Base-by-base conservation (phyloP, 164 flowering plant species). In the Dillenia suffruticosa region DNA sequence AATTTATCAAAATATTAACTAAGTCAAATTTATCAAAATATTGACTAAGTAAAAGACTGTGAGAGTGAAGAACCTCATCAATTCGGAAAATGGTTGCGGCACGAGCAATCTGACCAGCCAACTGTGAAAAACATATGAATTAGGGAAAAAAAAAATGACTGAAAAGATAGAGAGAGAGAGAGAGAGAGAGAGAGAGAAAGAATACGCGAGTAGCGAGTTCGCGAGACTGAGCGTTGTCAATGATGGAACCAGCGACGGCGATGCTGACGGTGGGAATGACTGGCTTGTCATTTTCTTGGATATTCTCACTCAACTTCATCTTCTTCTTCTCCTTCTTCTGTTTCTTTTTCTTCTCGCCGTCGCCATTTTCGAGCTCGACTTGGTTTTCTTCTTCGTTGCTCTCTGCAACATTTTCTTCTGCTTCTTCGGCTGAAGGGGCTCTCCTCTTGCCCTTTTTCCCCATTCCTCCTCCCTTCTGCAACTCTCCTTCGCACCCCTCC, bases 91-190 rank as follows among this genome's bases (percentile, higher is more conserved):
- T 91, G 8, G 99, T 83, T 2, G 92, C 90, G 8, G 99, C 97
- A n/a, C 99, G 85, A 8, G 97, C 96, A 77, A 94, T 80, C 79
- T 94, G 99, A 66, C 97, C 90, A 61, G 99, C 99, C 66, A 94
- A 75, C 99, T 94, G 81, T 61, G 62, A 70, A 62, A 16, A 59
- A 68, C 1, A 12, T 44, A 57, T 57, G 14, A 19, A 63, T 55
- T 45, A 46, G 46, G 12, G 32, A 57, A 17, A 57, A 24, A 53
- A 51, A 63, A n/a, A 15, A 16, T 14, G 45, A 59, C 47, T 17
- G 13, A 51, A 59, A 44, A 14, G 16, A 10, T 24, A 56, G 1
- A 16, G 19, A 54, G 54, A 11, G 12, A 2, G 32, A 26, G 32
- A 56, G 16, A 10, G 44, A 56, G 1, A 16, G 19, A 54, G 54